Base-by-base conservation (phyloP, 306 rosid species). In the Begonia fuchsioides region DNA sequence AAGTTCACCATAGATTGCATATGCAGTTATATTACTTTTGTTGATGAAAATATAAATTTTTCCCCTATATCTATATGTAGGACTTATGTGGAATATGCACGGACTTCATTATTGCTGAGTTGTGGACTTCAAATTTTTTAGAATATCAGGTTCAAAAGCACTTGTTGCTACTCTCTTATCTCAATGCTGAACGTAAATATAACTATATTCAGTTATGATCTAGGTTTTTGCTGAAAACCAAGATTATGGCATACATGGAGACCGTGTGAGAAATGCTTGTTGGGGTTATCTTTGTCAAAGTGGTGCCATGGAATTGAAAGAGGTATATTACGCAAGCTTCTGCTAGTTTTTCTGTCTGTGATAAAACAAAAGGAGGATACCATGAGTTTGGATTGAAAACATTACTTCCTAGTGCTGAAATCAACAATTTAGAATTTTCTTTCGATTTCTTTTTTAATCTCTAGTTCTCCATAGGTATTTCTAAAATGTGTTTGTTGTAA, bases 271-370 rank as follows among this genome's bases (percentile, higher is more conserved):
- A 67, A 90, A 68, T 69, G 95, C 98, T 65, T 90, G 98, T 75
- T 90, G 95, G 98, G 98, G 98, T 15, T 90, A 85, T 72, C 98
- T 90, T 56, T 90, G 98, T 71, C 98, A 90, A 79, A 85, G 98
- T 68, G 95, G 98, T 32, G 66, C 94, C 77, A 75, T 81, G 87
- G 95, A 85, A 68, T 79, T 90, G 79, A 90, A 82, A 75, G 95
- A 79, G 98, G 98, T 90, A 77, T 63, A 12, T 26, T 26, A 26
- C 2, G 8, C 5, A 26, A 26, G 35, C 35, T 26, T 26, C 35
- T 26, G 35, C 8, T 4, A 26, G 35, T 6, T 26, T 26, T 26
- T 26, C 0, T 26, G 7, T 26, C 35, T 26, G 35, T 26, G 35
- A 4, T 26, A 26, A 26, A 26, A 26, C 5, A 4, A 26, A 26